Evolutionary conservation across 768 basidiomycete species (phyloP).

Genomic region (Leccinum subgranulosum): DNA sequence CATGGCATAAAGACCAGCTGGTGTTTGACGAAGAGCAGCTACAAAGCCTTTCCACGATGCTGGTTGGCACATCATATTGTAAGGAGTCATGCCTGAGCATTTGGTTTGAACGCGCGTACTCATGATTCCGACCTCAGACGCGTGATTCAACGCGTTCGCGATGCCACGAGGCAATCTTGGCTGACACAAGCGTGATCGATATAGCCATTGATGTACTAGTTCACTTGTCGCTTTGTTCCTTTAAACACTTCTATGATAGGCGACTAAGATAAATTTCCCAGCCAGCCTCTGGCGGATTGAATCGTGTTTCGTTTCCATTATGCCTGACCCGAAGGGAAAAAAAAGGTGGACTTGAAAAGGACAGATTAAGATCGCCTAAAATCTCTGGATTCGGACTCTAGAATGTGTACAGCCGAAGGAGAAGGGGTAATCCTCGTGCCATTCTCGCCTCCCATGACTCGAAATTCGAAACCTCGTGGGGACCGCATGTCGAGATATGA

Average conservation of each 20-base stretch:
- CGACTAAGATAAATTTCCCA: not conserved
- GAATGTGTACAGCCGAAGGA: constrained; percentile 2
- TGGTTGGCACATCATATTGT: constrained; percentile 90
- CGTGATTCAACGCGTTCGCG: constrained; percentile 21
- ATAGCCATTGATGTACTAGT: constrained; percentile 3
- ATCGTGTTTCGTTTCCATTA: not conserved
- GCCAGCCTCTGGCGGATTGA: not conserved
- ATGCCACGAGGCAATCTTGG: not conserved
- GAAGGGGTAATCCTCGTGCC: constrained; percentile 11
- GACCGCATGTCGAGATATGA: constrained; percentile 22
- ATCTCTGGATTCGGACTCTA: not conserved
- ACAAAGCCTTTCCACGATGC: constrained; percentile 81
- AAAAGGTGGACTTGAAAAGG: constrained; percentile 12
- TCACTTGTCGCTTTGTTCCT: not conserved
- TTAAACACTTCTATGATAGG: constrained; percentile 1
- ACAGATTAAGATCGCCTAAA: constrained; percentile 7
- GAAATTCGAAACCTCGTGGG: constrained; percentile 24
- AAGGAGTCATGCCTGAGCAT: constrained; percentile 30
- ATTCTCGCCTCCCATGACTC: constrained; percentile 1
- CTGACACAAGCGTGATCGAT: not conserved
- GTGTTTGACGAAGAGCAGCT: constrained; percentile 88
- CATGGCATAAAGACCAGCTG: constrained; percentile 87
- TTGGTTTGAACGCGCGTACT: constrained; percentile 1
- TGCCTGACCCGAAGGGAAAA: not conserved
- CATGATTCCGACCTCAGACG: constrained; percentile 20